These are phyloP conservation scores for Pseudogymnoascus sp. DNA, from an alignment of 2,329 filamentous ascomycete species.

Conservation along the genomic window DNA sequence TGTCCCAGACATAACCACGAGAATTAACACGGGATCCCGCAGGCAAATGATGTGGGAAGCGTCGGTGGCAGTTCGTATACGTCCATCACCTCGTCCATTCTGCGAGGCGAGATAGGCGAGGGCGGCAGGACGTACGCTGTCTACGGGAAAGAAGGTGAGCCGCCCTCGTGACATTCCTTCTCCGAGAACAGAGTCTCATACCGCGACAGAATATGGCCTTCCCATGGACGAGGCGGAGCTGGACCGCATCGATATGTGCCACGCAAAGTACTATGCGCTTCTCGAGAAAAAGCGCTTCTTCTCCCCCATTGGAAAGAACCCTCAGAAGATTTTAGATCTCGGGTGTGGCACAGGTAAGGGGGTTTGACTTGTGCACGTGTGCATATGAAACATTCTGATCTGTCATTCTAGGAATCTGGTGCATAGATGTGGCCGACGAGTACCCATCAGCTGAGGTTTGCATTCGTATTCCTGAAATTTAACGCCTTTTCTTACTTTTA, in stretches of 20 bases:
- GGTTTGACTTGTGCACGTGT: not conserved
- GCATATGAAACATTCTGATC: not conserved
- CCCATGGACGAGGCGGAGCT: constrained; percentile 19
- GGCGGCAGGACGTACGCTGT: constrained; percentile 14
- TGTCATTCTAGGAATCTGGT: constrained; percentile 9
- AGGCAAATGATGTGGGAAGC: not conserved
- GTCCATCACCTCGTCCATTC: not conserved
- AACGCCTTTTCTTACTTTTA: not conserved
- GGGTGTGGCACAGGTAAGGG: constrained; percentile 31
- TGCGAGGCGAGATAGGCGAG: constrained; percentile 11
- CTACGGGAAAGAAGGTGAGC: constrained; percentile 13
- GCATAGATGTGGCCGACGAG: constrained; percentile 9
- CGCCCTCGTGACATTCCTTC: not conserved
- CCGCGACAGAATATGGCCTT: constrained; percentile 15
- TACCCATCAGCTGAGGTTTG: constrained; percentile 11
- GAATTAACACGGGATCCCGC: not conserved
- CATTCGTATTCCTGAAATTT: not conserved
- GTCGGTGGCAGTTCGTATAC: not conserved
- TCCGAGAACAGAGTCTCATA: not conserved
- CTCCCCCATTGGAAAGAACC: constrained; percentile 8
- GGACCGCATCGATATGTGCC: constrained; percentile 17
- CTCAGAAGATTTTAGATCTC: constrained; percentile 31
- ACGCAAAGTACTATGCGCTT: constrained; percentile 17
- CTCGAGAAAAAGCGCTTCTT: constrained; percentile 15
- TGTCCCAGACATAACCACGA: not conserved